Evolutionary conservation across 148 eudicot species (phyloP), one percentile per base, ranked within the genome.

Genomic region (Rhododendron griersonianum): DNA sequence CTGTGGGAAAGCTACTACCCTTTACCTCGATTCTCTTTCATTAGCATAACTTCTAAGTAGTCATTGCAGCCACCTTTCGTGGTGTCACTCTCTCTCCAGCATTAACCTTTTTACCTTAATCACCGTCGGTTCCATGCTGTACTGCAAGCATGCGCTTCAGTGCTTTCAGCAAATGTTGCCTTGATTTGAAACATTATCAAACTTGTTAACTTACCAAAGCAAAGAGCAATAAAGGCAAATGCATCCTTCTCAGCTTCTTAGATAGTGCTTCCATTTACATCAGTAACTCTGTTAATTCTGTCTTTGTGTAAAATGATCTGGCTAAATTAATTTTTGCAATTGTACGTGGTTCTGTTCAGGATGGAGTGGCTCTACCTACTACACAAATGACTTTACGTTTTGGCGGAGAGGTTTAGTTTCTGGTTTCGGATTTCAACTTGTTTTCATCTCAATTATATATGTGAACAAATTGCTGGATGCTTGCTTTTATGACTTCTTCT

Each of bases 331-430:
- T 2, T 19, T 55, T 71, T 33, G 33, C 35, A 80, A 80, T 18
- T 63, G 7, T 39, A 3, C 35, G 11, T 81, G 50, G 88, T 73
- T 39, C 79, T 89, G 57, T 88, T 86, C 88, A 97, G 99, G 99
- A 97, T 91, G 99, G 99, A 91, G 98, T 93, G 61, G 87, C 96
- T 88, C 89, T 97, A 76, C 98, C 99, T 33, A 86, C 91, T 28
- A 94, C 99, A 81, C 98, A 96, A 89, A 89, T 94, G 83, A 91
- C 93, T 47, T 85, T 95, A 85, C 90, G 95, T 63, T 94, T 87
- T 88, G 99, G 99, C 69, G 99, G 99, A 90, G 99, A 97, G 98
- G 99, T 97, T 77, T 84, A 86, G 59, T 74, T 84, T 55, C 74
- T 87, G 75, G 45, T 85, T 87, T 82, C 25, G 61, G 61, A 80